A percentile compares a stretch with the other conserved stretches of the same genome.
Evolutionary conservation across 345 rosid species (phyloP).

Genomic region (Pelargonium nanum): DNA sequence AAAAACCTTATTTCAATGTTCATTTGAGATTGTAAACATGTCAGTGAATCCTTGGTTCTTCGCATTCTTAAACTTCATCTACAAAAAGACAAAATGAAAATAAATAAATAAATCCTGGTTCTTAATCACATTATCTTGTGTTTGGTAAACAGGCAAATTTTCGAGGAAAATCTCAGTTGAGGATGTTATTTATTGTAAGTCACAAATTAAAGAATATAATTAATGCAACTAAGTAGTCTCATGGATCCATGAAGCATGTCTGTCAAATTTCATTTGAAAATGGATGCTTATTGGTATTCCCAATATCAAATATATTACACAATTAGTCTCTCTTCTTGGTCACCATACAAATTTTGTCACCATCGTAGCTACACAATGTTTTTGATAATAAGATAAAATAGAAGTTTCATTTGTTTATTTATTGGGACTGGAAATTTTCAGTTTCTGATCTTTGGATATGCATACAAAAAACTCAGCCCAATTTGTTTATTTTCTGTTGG

Average conservation of each 20-base stretch:
- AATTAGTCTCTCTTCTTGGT: slow-evolving; percentile 3
- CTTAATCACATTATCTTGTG: slow-evolving; percentile 16
- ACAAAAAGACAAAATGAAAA: background rate
- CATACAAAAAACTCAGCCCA: background rate
- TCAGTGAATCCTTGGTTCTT: slow-evolving; percentile 7
- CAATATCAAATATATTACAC: slow-evolving; percentile 2
- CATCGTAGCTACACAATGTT: slow-evolving; percentile 14
- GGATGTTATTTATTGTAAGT: slow-evolving; percentile 21
- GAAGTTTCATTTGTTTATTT: slow-evolving; percentile 46
- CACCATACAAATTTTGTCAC: slow-evolving; percentile 5
- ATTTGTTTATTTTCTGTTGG: no score
- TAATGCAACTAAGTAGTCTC: slow-evolving; percentile 19
- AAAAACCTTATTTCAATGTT: background rate
- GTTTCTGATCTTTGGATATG: slow-evolving; percentile 3
- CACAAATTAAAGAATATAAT: slow-evolving; percentile 25
- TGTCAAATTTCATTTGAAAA: slow-evolving; percentile 35
- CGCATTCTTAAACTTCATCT: slow-evolving; percentile 15
- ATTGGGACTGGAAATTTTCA: slow-evolving; percentile 19
- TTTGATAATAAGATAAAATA: slow-evolving; percentile 40
- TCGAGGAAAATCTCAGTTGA: slow-evolving; percentile 5
- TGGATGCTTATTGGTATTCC: slow-evolving; percentile 1
- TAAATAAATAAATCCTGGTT: no score
- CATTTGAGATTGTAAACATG: slow-evolving; percentile 8
- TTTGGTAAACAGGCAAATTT: no score
- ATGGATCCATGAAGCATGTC: slow-evolving; percentile 43